These are phyloP conservation scores for Fusarium haematococcum DNA, from an alignment of 2,329 filamentous ascomycete genomes.

Conservation along the genomic window DNA sequence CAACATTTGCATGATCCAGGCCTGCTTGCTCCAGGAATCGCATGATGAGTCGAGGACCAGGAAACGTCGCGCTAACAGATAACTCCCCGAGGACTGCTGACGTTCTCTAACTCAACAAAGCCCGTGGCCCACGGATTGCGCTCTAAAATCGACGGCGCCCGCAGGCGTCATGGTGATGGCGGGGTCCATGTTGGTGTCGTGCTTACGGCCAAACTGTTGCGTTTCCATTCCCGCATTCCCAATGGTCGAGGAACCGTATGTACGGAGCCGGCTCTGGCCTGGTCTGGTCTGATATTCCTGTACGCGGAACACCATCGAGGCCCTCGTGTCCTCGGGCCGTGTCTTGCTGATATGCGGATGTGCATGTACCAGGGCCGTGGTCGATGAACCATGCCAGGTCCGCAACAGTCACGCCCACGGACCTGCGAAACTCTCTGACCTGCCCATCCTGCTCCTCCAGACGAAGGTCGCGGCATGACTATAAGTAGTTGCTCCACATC, in stretches of 20 bases:
- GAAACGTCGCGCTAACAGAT: background rate
- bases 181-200: constrained; percentile 18
- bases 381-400: background rate
- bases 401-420: background rate
- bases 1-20: constrained; percentile 1
- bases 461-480: constrained; percentile 16
- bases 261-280: background rate
- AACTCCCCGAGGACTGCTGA: background rate
- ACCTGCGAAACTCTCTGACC: constrained; percentile 1
- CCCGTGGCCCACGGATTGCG: background rate
- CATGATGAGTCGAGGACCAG: background rate
- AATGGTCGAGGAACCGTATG: background rate
- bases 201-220: constrained; percentile 9
- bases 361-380: background rate
- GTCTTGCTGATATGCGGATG: constrained; percentile 22
- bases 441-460: constrained; percentile 5
- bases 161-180: constrained; percentile 16
- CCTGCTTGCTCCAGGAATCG: background rate
- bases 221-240: background rate
- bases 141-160: background rate
- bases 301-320: constrained; percentile 15
- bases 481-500: constrained; percentile 35
- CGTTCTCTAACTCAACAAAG: background rate
- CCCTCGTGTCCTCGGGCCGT: background rate
- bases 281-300: constrained; percentile 29